Conservation (phyloP, 2,329 filamentous ascomycete genomes). For the Westerdykella ornata region DNA sequence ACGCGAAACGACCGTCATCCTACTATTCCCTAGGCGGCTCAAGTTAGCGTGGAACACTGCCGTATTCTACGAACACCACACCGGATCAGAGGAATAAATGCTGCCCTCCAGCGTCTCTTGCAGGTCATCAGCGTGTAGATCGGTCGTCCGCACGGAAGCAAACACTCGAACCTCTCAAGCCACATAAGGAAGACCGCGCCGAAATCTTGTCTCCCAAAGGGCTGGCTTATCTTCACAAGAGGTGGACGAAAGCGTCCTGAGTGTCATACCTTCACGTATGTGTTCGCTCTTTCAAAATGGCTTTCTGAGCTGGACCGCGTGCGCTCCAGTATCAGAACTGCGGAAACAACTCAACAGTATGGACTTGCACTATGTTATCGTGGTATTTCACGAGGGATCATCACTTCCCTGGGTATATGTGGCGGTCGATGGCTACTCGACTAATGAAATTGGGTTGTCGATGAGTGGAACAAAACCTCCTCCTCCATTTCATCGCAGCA, state of each 20-base stretch:
- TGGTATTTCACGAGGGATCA: too few species aligned
- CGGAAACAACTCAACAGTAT: too few species aligned
- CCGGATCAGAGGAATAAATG: slow-evolving; percentile 10
- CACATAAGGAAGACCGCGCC: slow-evolving; percentile 3
- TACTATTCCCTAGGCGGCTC: background rate
- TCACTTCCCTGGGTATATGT: too few species aligned
- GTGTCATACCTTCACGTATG: slow-evolving; percentile 8
- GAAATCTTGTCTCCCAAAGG: slow-evolving; percentile 6
- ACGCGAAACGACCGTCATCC: background rate
- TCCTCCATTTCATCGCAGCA: too few species aligned
- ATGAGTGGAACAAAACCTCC: too few species aligned
- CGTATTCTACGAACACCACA: slow-evolving; percentile 7
- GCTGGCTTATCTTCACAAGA: slow-evolving; percentile 5
- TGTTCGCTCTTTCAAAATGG: background rate
- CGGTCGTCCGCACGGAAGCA: too few species aligned
- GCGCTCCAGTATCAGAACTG: too few species aligned
- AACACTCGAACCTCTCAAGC: too few species aligned
- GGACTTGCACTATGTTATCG: too few species aligned
- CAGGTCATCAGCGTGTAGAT: slow-evolving; percentile 10
- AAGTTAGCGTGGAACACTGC: slow-evolving; percentile 5
- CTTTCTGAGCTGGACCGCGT: too few species aligned
- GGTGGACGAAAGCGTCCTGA: slow-evolving; percentile 7
- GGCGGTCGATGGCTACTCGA: too few species aligned
- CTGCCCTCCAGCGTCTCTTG: slow-evolving; percentile 7
- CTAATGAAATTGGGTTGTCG: too few species aligned